Conservation (phyloP, 163 green algal genomes). For the Chlorella variabilis region DNA sequence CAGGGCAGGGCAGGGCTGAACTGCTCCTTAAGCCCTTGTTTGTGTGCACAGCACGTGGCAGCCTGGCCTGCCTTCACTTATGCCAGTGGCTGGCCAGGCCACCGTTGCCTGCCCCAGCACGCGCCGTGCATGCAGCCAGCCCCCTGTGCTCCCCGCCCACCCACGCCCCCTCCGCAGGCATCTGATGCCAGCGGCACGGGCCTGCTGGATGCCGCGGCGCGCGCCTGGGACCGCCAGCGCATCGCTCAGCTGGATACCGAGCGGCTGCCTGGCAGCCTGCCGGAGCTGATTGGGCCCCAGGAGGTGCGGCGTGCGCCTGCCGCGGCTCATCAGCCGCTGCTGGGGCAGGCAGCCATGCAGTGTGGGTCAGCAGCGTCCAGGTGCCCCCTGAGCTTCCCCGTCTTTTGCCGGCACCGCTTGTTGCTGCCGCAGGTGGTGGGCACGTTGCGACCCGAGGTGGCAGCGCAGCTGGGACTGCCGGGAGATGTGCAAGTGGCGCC, state of each 20-base stretch:
- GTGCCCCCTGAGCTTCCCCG: too few species aligned
- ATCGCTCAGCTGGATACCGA: slow-evolving; percentile 60
- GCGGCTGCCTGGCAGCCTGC: slow-evolving; percentile 59
- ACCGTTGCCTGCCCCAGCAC: not conserved
- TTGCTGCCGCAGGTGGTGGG: slow-evolving; percentile 70
- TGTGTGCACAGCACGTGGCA: too few species aligned
- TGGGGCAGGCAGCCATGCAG: too few species aligned
- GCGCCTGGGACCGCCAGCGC: slow-evolving; percentile 59
- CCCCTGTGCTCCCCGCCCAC: not conserved
- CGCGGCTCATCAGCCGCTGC: too few species aligned
- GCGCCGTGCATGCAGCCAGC: not conserved
- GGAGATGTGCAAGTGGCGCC: slow-evolving; percentile 67
- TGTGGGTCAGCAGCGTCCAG: too few species aligned
- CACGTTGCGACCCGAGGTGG: slow-evolving; percentile 52
- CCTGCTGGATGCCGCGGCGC: slow-evolving; percentile 65
- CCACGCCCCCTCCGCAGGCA: not conserved
- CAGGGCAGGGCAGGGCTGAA: too few species aligned
- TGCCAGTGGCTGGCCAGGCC: not conserved
- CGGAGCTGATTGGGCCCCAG: slow-evolving; percentile 64
- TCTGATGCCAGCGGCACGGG: slow-evolving; percentile 87
- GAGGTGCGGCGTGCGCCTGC: slow-evolving; percentile 50
- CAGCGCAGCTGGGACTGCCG: slow-evolving; percentile 68
- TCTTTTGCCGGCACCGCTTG: too few species aligned
- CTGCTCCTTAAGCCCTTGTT: too few species aligned
- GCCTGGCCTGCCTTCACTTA: not conserved